phyloP scores from a whole-genome alignment of 345 rosid species.

The Leavenworthia alabamica region DNA sequence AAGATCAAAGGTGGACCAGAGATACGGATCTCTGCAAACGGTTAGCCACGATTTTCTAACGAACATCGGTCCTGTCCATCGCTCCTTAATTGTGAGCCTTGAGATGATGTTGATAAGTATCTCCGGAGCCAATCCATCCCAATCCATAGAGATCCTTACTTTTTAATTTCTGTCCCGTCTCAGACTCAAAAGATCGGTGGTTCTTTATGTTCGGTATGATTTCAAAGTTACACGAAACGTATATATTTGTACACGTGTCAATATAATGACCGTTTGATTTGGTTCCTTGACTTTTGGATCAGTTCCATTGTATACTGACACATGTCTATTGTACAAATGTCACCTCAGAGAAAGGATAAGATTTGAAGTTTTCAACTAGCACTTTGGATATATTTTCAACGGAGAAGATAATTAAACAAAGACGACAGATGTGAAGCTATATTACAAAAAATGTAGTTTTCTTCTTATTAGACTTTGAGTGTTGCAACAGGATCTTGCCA shows the following conservation, averaged over 20 bases:
- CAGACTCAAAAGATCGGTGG: not conserved
- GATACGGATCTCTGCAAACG: slow-evolving; percentile 61
- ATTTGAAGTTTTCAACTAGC: slow-evolving; percentile 3
- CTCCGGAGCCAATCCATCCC: slow-evolving; percentile 73
- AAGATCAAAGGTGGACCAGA: slow-evolving; percentile 60
- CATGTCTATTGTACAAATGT: slow-evolving; percentile 10
- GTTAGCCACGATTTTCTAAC: slow-evolving; percentile 66
- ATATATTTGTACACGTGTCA: slow-evolving; percentile 9
- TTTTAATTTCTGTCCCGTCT: not conserved
- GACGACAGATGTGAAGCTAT: slow-evolving; percentile 15
- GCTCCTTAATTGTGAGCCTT: slow-evolving; percentile 50
- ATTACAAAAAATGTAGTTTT: not conserved
- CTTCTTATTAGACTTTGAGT: slow-evolving; percentile 49
- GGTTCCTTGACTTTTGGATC: slow-evolving; percentile 24
- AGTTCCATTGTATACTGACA: slow-evolving; percentile 1
- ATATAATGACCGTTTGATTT: not conserved
- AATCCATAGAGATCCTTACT: slow-evolving; percentile 34
- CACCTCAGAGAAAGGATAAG: slow-evolving; percentile 23
- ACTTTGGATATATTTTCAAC: not conserved
- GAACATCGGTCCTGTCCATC: slow-evolving; percentile 78
- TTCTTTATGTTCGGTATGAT: slow-evolving; percentile 7
- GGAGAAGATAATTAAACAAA: slow-evolving; percentile 3
- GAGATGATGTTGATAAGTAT: slow-evolving; percentile 66
- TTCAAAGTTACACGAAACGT: not conserved
- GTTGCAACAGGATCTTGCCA: slow-evolving; percentile 88